Conservation (phyloP, 345 rosid genomes). For the Gossypium longicalyx region DNA sequence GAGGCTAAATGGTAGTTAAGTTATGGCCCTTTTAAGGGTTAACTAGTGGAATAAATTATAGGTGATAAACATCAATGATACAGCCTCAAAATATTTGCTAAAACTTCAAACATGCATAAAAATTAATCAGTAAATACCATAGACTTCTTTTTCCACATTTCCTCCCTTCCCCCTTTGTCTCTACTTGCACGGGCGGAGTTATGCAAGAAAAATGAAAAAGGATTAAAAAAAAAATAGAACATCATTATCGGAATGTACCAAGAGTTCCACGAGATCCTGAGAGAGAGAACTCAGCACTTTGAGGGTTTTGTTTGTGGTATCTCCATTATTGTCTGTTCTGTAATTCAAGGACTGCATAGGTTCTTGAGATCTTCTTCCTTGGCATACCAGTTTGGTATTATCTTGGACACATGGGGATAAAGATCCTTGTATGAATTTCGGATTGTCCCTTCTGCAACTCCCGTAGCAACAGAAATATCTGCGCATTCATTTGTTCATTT, state of each 20-base stretch:
- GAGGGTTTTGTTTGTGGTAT: neutral
- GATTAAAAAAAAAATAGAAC: neutral
- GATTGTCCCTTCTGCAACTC: slow-evolving; percentile 98
- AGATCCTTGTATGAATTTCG: slow-evolving; percentile 97
- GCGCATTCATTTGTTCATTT: slow-evolving; percentile 34
- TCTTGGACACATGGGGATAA: slow-evolving; percentile 76
- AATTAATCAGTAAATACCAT: neutral
- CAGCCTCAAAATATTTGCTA: neutral
- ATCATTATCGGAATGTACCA: neutral
- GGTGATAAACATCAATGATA: neutral
- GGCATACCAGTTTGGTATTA: slow-evolving; percentile 91
- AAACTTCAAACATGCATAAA: neutral
- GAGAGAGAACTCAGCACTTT: neutral
- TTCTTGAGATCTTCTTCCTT: slow-evolving; percentile 85
- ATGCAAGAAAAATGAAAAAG: neutral
- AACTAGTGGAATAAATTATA: neutral
- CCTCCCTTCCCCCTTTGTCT: neutral
- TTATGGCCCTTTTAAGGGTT: too few relatives aligned
- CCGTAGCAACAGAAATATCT: slow-evolving; percentile 93
- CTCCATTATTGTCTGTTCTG: slow-evolving; percentile 1
- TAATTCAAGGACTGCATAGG: slow-evolving; percentile 71
- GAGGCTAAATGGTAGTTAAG: too few relatives aligned
- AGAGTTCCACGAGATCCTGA: neutral
- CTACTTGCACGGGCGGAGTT: neutral
- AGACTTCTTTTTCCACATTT: neutral